A percentile compares a stretch with the other conserved stretches of the same genome.
Evolutionary conservation across 495 filamentous ascomycete species (phyloP).

Genomic region (Xylaria scruposa): DNA sequence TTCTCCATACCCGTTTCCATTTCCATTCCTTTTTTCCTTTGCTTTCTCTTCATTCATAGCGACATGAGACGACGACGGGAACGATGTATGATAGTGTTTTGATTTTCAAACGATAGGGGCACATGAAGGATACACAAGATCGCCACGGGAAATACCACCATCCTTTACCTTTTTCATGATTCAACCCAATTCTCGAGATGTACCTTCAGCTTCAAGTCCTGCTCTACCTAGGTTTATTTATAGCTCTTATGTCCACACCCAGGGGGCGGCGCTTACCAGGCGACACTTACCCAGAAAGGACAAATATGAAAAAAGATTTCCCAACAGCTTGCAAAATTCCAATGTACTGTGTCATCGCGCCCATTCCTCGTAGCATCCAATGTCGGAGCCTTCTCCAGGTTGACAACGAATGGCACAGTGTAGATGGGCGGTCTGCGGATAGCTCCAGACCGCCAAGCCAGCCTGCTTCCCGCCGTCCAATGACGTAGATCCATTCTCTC

Average conservation of each 20-base stretch:
- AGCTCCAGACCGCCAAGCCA: conserved; percentile 1
- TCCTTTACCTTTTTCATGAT: conserved; percentile 13
- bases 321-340: neutral
- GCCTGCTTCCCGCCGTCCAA: conserved; percentile 15
- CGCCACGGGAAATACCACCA: conserved; percentile 15
- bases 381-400: conserved; percentile 14
- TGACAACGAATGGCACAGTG: neutral
- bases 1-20: conserved; percentile 17
- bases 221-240: conserved; percentile 8
- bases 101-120: conserved; percentile 7
- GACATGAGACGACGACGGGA: conserved; percentile 24
- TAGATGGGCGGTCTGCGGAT: conserved; percentile 11
- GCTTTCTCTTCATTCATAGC: conserved; percentile 10
- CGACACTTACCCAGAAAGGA: neutral
- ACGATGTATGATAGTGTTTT: conserved; percentile 28
- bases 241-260: conserved; percentile 10
- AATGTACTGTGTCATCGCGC: neutral
- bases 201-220: neutral
- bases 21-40: conserved; percentile 8
- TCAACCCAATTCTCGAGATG: neutral
- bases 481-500: conserved; percentile 1
- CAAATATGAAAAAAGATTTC: neutral
- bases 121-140: neutral
- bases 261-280: neutral
- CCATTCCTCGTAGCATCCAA: conserved; percentile 2